Evolutionary conservation across 495 filamentous ascomycete species (phyloP).

Genomic region (Tuber magnatum): DNA sequence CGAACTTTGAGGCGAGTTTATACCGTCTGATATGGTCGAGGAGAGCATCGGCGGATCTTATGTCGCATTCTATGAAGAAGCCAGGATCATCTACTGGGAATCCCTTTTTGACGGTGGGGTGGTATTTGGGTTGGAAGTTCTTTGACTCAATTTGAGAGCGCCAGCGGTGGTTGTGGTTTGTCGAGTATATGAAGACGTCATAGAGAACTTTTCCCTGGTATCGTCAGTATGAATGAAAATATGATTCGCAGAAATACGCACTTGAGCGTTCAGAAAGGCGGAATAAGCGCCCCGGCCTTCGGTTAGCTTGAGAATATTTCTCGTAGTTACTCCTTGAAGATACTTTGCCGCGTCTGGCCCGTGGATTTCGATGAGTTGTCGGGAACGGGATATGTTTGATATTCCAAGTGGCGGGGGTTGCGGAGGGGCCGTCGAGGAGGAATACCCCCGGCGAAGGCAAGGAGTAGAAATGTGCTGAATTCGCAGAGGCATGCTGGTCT

Average conservation of each 20-base stretch:
- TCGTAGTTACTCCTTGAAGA: conserved; percentile 79
- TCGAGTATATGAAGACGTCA: conserved; percentile 82
- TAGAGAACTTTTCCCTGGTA: conserved; percentile 67
- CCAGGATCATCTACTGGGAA: conserved; percentile 44
- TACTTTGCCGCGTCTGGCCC: conserved; percentile 73
- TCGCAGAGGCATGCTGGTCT: neutral
- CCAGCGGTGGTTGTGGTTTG: conserved; percentile 30
- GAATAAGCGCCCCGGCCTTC: conserved; percentile 56
- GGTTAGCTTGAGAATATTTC: conserved; percentile 52
- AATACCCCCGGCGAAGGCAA: neutral
- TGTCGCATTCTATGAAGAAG: conserved; percentile 80
- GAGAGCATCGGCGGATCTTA: conserved; percentile 53
- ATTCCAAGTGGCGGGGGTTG: conserved; percentile 47
- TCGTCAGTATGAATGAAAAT: neutral
- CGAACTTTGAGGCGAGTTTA: conserved; percentile 72
- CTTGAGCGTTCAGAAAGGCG: conserved; percentile 68
- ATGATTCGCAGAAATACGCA: neutral
- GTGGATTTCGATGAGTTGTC: conserved; percentile 67
- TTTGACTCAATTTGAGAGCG: conserved; percentile 19
- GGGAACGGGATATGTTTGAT: conserved; percentile 54
- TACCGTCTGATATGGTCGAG: conserved; percentile 68
- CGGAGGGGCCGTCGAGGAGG: neutral
- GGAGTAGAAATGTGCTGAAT: neutral
- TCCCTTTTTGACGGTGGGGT: neutral
- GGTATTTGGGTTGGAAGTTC: neutral